Conservation (phyloP, 768 basidiomycete species). For the Mycena floridula region DNA sequence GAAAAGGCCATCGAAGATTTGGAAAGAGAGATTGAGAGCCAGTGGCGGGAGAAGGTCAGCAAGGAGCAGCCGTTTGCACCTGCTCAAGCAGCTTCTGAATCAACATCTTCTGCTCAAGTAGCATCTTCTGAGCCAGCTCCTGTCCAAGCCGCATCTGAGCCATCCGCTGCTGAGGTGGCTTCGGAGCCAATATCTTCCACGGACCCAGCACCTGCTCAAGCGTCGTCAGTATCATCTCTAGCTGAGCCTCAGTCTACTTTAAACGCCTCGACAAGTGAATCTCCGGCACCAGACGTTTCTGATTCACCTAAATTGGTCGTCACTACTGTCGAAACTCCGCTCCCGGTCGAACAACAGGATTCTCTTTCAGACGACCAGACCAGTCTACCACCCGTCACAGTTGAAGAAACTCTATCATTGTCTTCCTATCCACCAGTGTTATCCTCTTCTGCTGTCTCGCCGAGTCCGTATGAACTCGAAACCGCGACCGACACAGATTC, state of each 20-base stretch:
- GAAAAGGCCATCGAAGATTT: slow-evolving; percentile 52
- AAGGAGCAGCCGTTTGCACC: slow-evolving; percentile 11
- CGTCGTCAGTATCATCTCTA: neutral
- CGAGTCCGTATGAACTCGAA: neutral
- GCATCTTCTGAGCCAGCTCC: too few relatives aligned
- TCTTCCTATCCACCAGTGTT: neutral
- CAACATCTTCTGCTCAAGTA: neutral
- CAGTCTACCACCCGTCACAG: neutral
- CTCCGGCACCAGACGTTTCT: too few relatives aligned
- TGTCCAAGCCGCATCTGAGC: neutral
- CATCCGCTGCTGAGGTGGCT: neutral
- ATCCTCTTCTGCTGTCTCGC: neutral
- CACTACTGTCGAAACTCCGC: too few relatives aligned
- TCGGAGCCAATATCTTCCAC: neutral
- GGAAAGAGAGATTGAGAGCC: slow-evolving; percentile 41
- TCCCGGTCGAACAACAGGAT: too few relatives aligned
- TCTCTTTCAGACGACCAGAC: neutral
- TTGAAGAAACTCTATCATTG: neutral
- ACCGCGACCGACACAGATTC: neutral
- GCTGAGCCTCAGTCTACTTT: too few relatives aligned
- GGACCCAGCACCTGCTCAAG: neutral
- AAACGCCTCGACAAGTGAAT: too few relatives aligned
- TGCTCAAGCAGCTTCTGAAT: too few relatives aligned
- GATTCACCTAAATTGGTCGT: too few relatives aligned
- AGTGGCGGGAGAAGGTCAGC: slow-evolving; percentile 24